These are phyloP conservation scores for Parathielavia appendiculata DNA, from an alignment of 495 filamentous ascomycete genomes.

Conservation along the genomic window DNA sequence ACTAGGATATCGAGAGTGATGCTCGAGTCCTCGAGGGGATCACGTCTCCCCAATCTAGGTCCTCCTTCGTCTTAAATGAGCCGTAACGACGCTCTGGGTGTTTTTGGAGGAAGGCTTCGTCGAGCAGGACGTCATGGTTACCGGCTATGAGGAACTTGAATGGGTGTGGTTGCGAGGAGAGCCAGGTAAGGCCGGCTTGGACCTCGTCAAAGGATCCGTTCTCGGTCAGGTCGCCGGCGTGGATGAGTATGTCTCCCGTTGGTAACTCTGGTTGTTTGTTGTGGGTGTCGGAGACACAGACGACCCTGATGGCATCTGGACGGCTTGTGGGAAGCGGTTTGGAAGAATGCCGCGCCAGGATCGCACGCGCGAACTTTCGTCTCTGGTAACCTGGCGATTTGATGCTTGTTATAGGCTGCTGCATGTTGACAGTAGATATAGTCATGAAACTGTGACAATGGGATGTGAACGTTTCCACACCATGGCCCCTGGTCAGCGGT, in stretches of 20 bases:
- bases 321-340: not conserved
- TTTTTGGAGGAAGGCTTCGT: constrained; percentile 9
- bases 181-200: constrained; percentile 12
- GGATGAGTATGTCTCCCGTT: constrained; percentile 12
- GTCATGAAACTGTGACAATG: not conserved
- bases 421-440: not conserved
- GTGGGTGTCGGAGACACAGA: constrained; percentile 15
- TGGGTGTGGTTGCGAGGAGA: constrained; percentile 12
- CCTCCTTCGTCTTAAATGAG: not conserved
- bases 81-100: constrained; percentile 14
- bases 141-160: constrained; percentile 16
- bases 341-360: not conserved
- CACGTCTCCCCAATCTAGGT: constrained; percentile 11
- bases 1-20: constrained; percentile 6
- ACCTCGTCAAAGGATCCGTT: constrained; percentile 14
- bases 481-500: not conserved
- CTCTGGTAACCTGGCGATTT: not conserved
- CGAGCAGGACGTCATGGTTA: constrained; percentile 15
- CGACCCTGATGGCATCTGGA: not conserved
- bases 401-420: constrained; percentile 9
- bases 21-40: constrained; percentile 8
- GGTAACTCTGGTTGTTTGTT: constrained; percentile 11
- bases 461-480: not conserved
- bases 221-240: constrained; percentile 16
- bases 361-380: not conserved